A percentile compares a stretch with the other conserved stretches of the same genome.
phyloP scores from a whole-genome alignment of 345 rosid species.

The Eucalyptus erythrocorys region DNA sequence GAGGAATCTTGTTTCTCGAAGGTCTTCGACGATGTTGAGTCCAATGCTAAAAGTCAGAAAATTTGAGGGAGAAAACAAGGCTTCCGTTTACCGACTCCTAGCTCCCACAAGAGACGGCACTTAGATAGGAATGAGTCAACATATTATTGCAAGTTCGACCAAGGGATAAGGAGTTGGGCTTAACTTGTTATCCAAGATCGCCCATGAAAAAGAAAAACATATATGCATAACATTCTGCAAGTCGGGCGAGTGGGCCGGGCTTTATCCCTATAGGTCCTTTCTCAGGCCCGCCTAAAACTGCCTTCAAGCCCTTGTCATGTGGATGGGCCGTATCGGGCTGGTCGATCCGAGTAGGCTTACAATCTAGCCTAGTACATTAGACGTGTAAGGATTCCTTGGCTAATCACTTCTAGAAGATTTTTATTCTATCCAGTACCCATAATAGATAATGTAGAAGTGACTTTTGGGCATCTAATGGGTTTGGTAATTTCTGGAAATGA shows the following conservation, averaged over 20 bases:
- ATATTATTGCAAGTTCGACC: not conserved
- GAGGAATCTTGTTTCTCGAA: not conserved
- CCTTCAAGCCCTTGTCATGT: not conserved
- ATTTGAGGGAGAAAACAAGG: not conserved
- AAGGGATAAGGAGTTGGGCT: not conserved
- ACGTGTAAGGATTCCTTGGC: not conserved
- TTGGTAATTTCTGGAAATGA: not conserved
- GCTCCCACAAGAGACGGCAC: not conserved
- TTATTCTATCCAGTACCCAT: not conserved
- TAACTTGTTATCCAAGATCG: not conserved
- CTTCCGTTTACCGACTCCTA: not conserved
- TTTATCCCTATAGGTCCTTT: not conserved
- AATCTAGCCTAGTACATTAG: not conserved
- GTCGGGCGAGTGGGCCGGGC: not conserved
- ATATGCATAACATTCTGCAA: not conserved
- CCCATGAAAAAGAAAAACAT: not conserved
- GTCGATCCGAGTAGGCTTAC: not conserved
- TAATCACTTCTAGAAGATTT: not conserved
- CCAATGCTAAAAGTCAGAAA: not conserved
- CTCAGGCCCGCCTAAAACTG: not conserved
- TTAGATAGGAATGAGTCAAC: not conserved
- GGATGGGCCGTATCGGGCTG: not conserved
- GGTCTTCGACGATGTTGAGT: not conserved
- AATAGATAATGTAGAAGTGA: not conserved
- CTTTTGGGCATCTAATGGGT: not conserved